A percentile compares a stretch with the other conserved stretches of the same genome.
Evolutionary conservation across 2,329 filamentous ascomycete genomes (phyloP).

Genomic region (Diplocarpon mali): DNA sequence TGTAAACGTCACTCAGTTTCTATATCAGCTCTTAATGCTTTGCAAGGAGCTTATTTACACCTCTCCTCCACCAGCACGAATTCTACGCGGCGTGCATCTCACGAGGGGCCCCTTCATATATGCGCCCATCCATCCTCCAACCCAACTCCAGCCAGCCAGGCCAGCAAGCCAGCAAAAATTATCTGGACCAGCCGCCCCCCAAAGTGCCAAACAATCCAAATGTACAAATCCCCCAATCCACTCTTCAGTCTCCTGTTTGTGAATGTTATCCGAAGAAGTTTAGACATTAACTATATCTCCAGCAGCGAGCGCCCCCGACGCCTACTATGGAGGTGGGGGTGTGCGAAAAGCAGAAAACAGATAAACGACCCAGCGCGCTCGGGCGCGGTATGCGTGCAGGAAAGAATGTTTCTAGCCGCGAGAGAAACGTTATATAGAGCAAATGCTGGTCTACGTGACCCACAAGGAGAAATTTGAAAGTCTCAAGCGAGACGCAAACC

Average conservation of each 20-base stretch:
- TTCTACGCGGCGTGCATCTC: background rate
- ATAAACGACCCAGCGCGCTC: constrained; percentile 14
- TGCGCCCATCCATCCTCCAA: constrained; percentile 1
- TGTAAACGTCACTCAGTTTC: constrained; percentile 6
- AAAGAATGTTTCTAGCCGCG: constrained; percentile 3
- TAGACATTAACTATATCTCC: constrained; percentile 20
- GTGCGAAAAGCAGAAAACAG: constrained; percentile 10
- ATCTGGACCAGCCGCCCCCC: constrained; percentile 4
- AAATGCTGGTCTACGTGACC: constrained; percentile 4
- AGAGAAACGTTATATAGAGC: constrained; percentile 17
- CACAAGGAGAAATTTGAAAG: constrained; percentile 11
- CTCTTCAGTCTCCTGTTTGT: background rate
- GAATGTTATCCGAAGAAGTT: constrained; percentile 10
- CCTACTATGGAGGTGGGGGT: constrained; percentile 3
- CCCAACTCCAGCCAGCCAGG: constrained; percentile 7
- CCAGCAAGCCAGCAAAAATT: constrained; percentile 4
- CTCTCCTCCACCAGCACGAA: background rate
- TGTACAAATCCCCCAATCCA: constrained; percentile 6
- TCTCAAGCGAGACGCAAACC: constrained; percentile 6
- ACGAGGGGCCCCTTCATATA: constrained; percentile 1
- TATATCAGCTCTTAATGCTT: constrained; percentile 8
- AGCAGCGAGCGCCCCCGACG: constrained; percentile 7
- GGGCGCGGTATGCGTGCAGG: constrained; percentile 12
- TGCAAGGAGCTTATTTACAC: constrained; percentile 3
- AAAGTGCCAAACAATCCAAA: constrained; percentile 7